These are phyloP conservation scores for Hypericum perforatum DNA, from an alignment of 345 rosid species.

Conservation along the genomic window DNA sequence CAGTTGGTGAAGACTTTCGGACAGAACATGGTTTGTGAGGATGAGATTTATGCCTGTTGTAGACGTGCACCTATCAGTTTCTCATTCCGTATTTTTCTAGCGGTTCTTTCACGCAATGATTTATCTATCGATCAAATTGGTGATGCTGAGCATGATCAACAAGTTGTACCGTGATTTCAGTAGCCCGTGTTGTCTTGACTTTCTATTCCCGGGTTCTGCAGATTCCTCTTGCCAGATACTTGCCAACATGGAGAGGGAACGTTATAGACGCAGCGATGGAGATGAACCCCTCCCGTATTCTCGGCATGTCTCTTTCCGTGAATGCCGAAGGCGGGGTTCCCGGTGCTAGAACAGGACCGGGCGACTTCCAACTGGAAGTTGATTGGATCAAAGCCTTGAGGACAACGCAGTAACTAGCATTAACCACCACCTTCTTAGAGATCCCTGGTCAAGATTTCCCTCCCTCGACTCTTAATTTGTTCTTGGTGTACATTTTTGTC, in stretches of 20 bases:
- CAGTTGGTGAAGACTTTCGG: too few relatives aligned
- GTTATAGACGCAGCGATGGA: slow-evolving; percentile 73
- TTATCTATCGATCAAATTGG: not conserved
- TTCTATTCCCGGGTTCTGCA: slow-evolving; percentile 14
- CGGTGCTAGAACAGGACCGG: slow-evolving; percentile 66
- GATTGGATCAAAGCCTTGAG: slow-evolving; percentile 83
- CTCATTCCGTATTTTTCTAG: not conserved
- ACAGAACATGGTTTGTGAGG: too few relatives aligned
- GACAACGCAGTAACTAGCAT: slow-evolving; percentile 9
- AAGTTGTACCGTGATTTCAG: too few relatives aligned
- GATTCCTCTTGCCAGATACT: slow-evolving; percentile 64
- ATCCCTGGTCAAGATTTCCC: not conserved
- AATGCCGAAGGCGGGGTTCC: slow-evolving; percentile 68
- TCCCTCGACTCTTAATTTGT: not conserved
- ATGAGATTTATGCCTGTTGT: too few relatives aligned
- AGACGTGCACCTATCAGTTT: not conserved
- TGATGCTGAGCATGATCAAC: too few relatives aligned
- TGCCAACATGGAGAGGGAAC: slow-evolving; percentile 92
- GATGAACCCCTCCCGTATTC: slow-evolving; percentile 72
- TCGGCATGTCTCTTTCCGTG: slow-evolving; percentile 78
- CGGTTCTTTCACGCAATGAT: not conserved
- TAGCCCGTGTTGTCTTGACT: too few relatives aligned
- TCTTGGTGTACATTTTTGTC: not conserved
- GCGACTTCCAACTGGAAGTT: slow-evolving; percentile 62
- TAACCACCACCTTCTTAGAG: too few relatives aligned